Conservation (phyloP, 2,329 filamentous ascomycete species). For the Periconia macrospinosa region DNA sequence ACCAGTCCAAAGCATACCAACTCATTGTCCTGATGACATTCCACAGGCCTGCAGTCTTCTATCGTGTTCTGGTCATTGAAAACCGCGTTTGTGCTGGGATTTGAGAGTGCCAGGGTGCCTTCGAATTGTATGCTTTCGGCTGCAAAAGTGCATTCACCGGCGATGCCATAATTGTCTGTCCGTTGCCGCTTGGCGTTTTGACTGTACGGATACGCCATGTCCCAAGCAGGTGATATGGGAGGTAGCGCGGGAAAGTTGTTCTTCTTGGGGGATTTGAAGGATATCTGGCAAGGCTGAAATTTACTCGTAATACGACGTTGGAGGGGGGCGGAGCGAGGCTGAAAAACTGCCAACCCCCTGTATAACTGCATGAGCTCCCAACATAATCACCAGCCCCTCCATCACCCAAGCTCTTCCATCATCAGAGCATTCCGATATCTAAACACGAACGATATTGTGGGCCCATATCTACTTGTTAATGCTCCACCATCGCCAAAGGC, state of each 20-base stretch:
- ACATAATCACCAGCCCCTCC: neutral
- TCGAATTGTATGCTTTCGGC: too few relatives aligned
- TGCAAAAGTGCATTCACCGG: neutral
- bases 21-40: constrained; percentile 1
- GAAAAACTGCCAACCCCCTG: neutral
- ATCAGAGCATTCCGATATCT: neutral
- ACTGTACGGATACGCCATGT: neutral
- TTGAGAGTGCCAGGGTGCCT: neutral
- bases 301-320: neutral
- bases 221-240: neutral
- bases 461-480: neutral
- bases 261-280: neutral
- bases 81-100: neutral
- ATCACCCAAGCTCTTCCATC: neutral
- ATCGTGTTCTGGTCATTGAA: neutral
- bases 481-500: neutral
- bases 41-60: neutral
- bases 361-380: neutral
- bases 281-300: neutral
- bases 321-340: neutral
- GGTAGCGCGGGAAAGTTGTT: neutral
- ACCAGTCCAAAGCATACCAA: constrained; percentile 24
- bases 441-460: neutral
- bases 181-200: neutral
- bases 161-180: neutral